Conservation (phyloP, 805 yeast species). For the Kazachstania martiniae region DNA sequence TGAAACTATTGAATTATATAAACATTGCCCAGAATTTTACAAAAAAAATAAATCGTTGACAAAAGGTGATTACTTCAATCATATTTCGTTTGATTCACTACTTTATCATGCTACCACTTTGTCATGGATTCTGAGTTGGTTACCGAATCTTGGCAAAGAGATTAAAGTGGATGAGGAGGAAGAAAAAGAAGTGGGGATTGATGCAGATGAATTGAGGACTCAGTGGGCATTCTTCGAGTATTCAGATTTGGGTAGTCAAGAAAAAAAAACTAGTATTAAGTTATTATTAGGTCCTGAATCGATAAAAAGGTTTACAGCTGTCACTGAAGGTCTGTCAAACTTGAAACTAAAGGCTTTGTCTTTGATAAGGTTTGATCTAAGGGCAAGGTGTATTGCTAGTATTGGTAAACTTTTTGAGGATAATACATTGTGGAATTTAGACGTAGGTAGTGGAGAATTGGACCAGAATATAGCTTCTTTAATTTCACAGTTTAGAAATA, state of each 20-base stretch:
- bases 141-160: constrained; percentile 42
- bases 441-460: constrained; percentile 23
- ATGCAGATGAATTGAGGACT: constrained; percentile 27
- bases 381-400: constrained; percentile 21
- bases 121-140: constrained; percentile 49
- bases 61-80: constrained; percentile 45
- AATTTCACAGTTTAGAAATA: constrained; percentile 17
- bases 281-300: constrained; percentile 15
- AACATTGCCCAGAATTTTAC: constrained; percentile 24
- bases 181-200: constrained; percentile 1
- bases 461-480: constrained; percentile 20
- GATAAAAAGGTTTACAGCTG: constrained; percentile 10
- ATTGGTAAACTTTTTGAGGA: constrained; percentile 20
- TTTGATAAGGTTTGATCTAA: constrained; percentile 21
- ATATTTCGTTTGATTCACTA: constrained; percentile 39
- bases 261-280: constrained; percentile 9
- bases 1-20: constrained; percentile 24
- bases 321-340: constrained; percentile 10
- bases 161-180: constrained; percentile 8
- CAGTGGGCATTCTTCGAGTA: constrained; percentile 34
- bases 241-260: constrained; percentile 11
- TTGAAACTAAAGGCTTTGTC: constrained; percentile 14
- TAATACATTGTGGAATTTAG: constrained; percentile 22
- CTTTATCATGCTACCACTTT: constrained; percentile 44
- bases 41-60: constrained; percentile 21